These are phyloP conservation scores for Ogataea pignaliae DNA, from an alignment of 805 yeast species.

Conservation along the genomic window DNA sequence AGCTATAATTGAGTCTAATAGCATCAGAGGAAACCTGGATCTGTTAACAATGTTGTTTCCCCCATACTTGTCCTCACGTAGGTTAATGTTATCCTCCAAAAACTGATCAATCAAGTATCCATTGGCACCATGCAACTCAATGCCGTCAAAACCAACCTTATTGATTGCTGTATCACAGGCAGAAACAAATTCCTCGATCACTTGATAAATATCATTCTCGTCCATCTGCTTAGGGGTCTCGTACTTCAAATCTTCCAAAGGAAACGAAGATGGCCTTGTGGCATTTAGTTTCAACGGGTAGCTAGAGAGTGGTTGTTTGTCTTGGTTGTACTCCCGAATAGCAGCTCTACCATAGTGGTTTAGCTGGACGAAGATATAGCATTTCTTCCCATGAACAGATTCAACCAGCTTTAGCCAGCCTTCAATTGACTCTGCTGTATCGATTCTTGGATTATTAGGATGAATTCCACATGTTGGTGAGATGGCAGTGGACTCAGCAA, in stretches of 20 bases:
- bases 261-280: constrained; percentile 2
- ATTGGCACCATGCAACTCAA: constrained; percentile 39
- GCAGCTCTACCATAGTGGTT: constrained; percentile 44
- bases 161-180: constrained; percentile 31
- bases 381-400: constrained; percentile 39
- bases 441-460: constrained; percentile 16
- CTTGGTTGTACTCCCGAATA: constrained; percentile 10
- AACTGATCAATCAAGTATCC: constrained; percentile 38
- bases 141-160: constrained; percentile 35
- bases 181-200: constrained; percentile 24
- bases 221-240: constrained; percentile 14
- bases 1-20: constrained; percentile 33
- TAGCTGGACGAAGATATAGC: constrained; percentile 38
- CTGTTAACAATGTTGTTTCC: constrained; percentile 40
- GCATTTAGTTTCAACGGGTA: constrained; percentile 8
- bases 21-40: constrained; percentile 30
- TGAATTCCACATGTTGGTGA: constrained; percentile 22
- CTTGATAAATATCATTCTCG: constrained; percentile 34
- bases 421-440: constrained; percentile 23
- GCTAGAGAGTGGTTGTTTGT: constrained; percentile 9
- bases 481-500: constrained; percentile 32
- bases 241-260: constrained; percentile 16
- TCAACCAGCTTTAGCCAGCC: constrained; percentile 40
- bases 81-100: constrained; percentile 30
- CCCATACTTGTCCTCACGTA: constrained; percentile 49